Percentiles rank a stretch among this genome's conserved stretches.
Conservation (phyloP, 1,284 basidiomycete genomes). For the Neotropicomus parvogracilis region DNA sequence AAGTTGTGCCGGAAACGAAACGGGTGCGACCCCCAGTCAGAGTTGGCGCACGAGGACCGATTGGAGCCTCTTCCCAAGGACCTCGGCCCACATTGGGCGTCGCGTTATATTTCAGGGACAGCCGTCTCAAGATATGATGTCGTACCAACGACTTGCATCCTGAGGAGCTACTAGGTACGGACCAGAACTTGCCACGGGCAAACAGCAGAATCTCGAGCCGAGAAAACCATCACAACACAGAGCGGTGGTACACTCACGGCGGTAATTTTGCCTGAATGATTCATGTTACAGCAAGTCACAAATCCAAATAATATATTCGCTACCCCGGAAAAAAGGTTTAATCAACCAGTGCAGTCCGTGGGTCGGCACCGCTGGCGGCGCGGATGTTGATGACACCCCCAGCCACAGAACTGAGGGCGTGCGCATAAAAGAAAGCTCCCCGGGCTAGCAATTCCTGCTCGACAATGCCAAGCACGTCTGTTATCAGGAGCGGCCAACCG, state of each 20-base stretch:
- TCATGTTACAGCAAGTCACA: neutral
- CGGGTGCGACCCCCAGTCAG: too few species aligned
- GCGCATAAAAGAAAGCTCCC: slow-evolving; percentile 44
- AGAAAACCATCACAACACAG: too few species aligned
- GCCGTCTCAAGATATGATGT: too few species aligned
- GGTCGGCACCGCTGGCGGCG: slow-evolving; percentile 40
- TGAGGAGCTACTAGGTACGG: too few species aligned
- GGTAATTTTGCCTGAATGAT: too few species aligned
- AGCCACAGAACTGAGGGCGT: slow-evolving; percentile 44
- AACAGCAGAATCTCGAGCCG: neutral
- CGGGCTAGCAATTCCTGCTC: slow-evolving; percentile 43
- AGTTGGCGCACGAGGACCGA: too few species aligned
- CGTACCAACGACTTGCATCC: too few species aligned
- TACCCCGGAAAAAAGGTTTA: slow-evolving; percentile 7
- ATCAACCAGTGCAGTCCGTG: slow-evolving; percentile 32
- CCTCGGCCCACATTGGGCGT: too few species aligned
- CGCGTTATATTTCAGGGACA: too few species aligned
- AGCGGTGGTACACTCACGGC: too few species aligned
- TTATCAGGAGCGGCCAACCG: slow-evolving; percentile 44
- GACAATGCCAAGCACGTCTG: slow-evolving; percentile 44
- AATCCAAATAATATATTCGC: neutral
- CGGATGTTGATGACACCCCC: slow-evolving; percentile 40
- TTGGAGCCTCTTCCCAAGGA: too few species aligned
- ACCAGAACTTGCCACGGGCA: slow-evolving; percentile 35
- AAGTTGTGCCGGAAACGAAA: too few species aligned